Evolutionary conservation across 305 asterid species (phyloP).

Genomic region (Fraxinus xanthoxyloides): DNA sequence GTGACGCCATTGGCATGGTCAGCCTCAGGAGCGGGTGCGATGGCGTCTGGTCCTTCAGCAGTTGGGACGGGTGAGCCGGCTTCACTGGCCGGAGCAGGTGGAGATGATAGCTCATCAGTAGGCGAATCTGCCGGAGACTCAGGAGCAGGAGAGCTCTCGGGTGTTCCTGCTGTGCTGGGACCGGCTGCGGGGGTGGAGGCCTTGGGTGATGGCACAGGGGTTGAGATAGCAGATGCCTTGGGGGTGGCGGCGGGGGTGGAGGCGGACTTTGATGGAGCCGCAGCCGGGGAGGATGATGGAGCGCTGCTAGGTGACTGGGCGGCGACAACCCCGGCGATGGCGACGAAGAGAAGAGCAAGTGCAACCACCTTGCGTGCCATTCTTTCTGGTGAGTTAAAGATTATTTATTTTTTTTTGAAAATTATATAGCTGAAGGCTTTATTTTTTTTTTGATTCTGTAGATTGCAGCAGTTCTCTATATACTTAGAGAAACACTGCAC

Average conservation of each 20-base stretch:
- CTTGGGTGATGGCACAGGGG: slow-evolving; percentile 7
- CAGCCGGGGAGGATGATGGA: slow-evolving; percentile 26
- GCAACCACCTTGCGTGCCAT: slow-evolving; percentile 37
- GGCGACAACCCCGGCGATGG: slow-evolving; percentile 32
- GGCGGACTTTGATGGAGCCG: slow-evolving; percentile 13
- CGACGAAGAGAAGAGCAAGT: slow-evolving; percentile 35
- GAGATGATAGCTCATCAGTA: slow-evolving; percentile 21
- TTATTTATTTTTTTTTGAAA: neutral
- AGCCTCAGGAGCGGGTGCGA: slow-evolving; percentile 22
- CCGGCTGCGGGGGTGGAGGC: slow-evolving; percentile 11
- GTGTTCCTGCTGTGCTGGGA: neutral
- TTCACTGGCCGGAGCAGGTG: slow-evolving; percentile 18
- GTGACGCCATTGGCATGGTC: slow-evolving; percentile 19
- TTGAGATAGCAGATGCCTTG: slow-evolving; percentile 5
- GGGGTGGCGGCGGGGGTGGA: slow-evolving; percentile 4
- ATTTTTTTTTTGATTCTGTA: neutral
- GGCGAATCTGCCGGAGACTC: slow-evolving; percentile 2
- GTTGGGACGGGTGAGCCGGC: slow-evolving; percentile 5
- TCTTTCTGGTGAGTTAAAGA: neutral
- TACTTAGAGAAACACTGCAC: slow-evolving; percentile 28
- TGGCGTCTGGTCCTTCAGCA: slow-evolving; percentile 21
- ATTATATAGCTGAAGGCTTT: neutral
- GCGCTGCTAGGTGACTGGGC: slow-evolving; percentile 33
- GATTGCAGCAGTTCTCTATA: slow-evolving; percentile 30
- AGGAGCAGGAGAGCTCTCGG: neutral